These are phyloP conservation scores for Leishmania guyanensis DNA, from an alignment of 208 protist genomes.

Conservation along the genomic window DNA sequence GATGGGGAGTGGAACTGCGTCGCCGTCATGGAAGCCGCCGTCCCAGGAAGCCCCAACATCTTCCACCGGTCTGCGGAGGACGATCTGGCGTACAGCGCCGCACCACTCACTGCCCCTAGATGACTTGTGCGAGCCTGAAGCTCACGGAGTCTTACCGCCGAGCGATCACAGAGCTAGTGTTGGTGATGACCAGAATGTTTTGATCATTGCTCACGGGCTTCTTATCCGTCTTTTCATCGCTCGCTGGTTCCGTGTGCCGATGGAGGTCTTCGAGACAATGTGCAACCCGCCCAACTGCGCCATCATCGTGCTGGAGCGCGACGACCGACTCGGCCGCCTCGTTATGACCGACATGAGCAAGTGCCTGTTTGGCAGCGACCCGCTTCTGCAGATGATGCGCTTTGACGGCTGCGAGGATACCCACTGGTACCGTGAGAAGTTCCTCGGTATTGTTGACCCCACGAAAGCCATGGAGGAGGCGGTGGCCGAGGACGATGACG, in stretches of 20 bases:
- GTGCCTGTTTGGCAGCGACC: constrained; percentile 80
- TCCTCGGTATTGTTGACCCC: constrained; percentile 56
- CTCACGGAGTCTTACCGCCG: constrained; percentile 28
- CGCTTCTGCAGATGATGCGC: constrained; percentile 83
- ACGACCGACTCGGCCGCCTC: constrained; percentile 54
- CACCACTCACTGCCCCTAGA: constrained; percentile 12
- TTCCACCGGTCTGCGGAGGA: background rate
- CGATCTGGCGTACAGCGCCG: background rate
- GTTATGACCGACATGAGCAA: constrained; percentile 88
- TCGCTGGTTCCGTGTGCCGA: constrained; percentile 81
- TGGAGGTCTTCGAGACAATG: constrained; percentile 90
- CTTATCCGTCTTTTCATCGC: constrained; percentile 87
- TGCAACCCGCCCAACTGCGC: constrained; percentile 88
- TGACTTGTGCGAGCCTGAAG: constrained; percentile 21
- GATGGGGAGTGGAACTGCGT: background rate
- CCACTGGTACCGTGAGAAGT: constrained; percentile 62
- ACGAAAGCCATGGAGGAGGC: constrained; percentile 20
- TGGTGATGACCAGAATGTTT: constrained; percentile 76
- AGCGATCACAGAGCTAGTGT: constrained; percentile 25
- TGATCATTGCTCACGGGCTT: constrained; percentile 89
- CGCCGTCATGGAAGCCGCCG: background rate
- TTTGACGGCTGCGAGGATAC: constrained; percentile 75
- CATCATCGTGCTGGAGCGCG: constrained; percentile 81
- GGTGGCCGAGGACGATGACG: constrained; percentile 52
- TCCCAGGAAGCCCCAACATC: background rate